Evolutionary conservation across 2,329 filamentous ascomycete species (phyloP).

Genomic region (Claviceps sp.): DNA sequence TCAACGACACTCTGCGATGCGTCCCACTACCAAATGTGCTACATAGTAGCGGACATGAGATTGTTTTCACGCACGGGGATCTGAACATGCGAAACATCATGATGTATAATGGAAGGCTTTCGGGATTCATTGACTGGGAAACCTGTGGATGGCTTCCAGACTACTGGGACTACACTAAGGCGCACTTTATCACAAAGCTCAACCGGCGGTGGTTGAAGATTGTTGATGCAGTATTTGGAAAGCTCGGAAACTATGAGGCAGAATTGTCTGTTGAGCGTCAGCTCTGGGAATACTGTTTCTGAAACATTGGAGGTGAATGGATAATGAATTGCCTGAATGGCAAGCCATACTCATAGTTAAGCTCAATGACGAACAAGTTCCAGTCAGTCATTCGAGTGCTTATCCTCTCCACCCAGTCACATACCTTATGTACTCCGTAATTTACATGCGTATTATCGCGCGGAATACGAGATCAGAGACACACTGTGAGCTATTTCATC

Average conservation of each 20-base stretch:
- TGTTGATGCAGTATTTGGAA: background rate
- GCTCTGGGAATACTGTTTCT: background rate
- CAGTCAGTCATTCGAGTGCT: too few relatives aligned
- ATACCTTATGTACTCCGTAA: too few relatives aligned
- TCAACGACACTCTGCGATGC: conserved; percentile 3
- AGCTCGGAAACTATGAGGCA: background rate
- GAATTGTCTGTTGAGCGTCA: conserved; percentile 2
- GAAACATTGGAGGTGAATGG: too few relatives aligned
- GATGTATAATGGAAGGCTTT: conserved; percentile 13
- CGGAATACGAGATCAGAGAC: too few relatives aligned
- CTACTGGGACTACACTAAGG: conserved; percentile 14
- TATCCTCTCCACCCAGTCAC: too few relatives aligned
- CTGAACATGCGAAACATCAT: conserved; percentile 17
- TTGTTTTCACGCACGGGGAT: conserved; percentile 31
- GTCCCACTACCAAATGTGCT: background rate
- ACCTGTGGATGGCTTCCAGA: conserved; percentile 12
- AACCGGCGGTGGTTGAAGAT: conserved; percentile 6
- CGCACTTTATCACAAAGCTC: conserved; percentile 6
- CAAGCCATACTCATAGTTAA: too few relatives aligned
- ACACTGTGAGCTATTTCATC: too few relatives aligned
- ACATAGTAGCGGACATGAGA: conserved; percentile 2
- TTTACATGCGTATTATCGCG: too few relatives aligned
- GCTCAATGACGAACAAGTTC: too few relatives aligned
- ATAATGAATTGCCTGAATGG: too few relatives aligned
- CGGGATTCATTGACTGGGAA: conserved; percentile 17